phyloP scores from a whole-genome alignment of 176 grass and related monocot genomes.

The Bothriochloa decipiens region DNA sequence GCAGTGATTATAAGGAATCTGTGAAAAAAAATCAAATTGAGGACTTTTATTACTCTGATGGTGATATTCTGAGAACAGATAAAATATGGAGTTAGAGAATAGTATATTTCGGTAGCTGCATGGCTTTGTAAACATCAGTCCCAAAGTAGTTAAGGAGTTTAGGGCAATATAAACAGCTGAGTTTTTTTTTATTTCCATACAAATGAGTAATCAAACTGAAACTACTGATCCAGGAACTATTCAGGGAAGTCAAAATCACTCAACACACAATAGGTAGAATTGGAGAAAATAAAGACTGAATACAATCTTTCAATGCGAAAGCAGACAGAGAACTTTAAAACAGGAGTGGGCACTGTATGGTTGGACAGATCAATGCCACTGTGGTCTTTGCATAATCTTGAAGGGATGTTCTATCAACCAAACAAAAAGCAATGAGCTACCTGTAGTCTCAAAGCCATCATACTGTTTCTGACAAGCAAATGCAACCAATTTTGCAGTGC shows the following conservation, averaged over 20 bases:
- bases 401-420: conserved; percentile 11
- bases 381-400: conserved; percentile 12
- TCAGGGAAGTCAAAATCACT: not conserved
- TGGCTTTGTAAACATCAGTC: not conserved
- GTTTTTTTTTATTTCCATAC: not conserved
- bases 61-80: not conserved
- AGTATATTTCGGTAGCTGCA: not conserved
- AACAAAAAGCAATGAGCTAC: conserved; percentile 23
- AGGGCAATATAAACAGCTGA: not conserved
- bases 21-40: not conserved
- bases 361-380: conserved; percentile 23
- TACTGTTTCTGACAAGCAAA: conserved; percentile 43
- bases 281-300: conserved; percentile 2
- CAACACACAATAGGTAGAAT: not conserved
- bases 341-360: conserved; percentile 10
- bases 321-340: not conserved
- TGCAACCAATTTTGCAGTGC: conserved; percentile 47
- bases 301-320: not conserved
- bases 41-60: not conserved
- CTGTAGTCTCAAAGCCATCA: conserved; percentile 16
- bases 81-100: not conserved
- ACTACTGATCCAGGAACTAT: not conserved
- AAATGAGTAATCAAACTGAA: not conserved
- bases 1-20: not conserved
- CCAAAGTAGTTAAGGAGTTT: not conserved